Conservation (phyloP, 805 yeast genomes). For the Teunomyces aglyptinius region DNA sequence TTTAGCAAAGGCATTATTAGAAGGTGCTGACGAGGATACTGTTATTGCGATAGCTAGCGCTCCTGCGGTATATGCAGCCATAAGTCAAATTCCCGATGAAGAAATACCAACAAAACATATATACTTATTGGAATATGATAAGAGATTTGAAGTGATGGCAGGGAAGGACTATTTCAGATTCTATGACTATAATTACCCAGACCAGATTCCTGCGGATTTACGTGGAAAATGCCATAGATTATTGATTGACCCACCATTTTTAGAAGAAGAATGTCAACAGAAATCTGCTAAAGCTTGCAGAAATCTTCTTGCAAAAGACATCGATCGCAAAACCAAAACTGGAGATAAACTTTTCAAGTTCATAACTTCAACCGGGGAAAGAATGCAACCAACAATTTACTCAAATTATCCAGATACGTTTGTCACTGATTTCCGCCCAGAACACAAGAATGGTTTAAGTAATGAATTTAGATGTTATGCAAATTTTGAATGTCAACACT, state of each 20-base stretch:
- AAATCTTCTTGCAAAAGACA: constrained; percentile 48
- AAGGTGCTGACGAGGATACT: constrained; percentile 72
- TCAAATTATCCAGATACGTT: constrained; percentile 61
- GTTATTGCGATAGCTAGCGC: constrained; percentile 80
- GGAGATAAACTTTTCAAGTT: constrained; percentile 49
- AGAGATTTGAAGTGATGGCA: constrained; percentile 69
- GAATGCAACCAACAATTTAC: constrained; percentile 67
- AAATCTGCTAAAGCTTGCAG: constrained; percentile 58
- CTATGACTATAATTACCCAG: constrained; percentile 75
- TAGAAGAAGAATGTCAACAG: constrained; percentile 77
- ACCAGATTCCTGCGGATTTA: constrained; percentile 54
- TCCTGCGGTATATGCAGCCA: constrained; percentile 88
- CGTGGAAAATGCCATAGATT: constrained; percentile 66
- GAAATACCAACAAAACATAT: constrained; percentile 66
- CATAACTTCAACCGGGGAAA: constrained; percentile 85
- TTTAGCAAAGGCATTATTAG: constrained; percentile 68
- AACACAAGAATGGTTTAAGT: constrained; percentile 80
- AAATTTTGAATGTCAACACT: constrained; percentile 61
- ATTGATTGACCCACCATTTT: constrained; percentile 84
- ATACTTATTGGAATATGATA: constrained; percentile 76
- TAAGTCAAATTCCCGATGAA: constrained; percentile 49
- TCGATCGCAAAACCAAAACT: constrained; percentile 29
- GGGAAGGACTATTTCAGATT: constrained; percentile 64
- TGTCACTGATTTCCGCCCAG: constrained; percentile 70
- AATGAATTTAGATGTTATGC: constrained; percentile 90